Conservation (phyloP, 805 yeast species). For the Maudiozyma serrabonitensis region DNA sequence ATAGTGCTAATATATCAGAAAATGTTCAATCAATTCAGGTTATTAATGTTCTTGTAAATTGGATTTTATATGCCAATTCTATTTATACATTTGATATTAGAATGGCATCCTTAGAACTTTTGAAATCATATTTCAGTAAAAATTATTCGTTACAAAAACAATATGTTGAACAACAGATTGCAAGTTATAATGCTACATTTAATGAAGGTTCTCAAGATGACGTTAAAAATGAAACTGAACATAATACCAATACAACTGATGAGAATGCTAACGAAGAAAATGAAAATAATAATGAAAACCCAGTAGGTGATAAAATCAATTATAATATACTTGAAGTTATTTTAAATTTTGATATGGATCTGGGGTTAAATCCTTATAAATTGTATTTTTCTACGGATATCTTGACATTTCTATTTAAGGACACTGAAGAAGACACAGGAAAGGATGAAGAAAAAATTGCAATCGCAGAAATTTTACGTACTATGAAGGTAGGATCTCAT, state of each 20-base stretch:
- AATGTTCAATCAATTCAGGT: slow-evolving; percentile 49
- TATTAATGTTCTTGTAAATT: slow-evolving; percentile 60
- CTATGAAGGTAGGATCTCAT: slow-evolving; percentile 43
- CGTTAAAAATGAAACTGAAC: neutral
- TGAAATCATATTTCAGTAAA: slow-evolving; percentile 58
- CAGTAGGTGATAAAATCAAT: slow-evolving; percentile 2
- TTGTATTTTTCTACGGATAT: slow-evolving; percentile 74
- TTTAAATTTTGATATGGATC: slow-evolving; percentile 65
- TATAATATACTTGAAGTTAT: slow-evolving; percentile 57
- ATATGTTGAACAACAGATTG: slow-evolving; percentile 60
- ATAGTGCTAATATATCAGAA: slow-evolving; percentile 5
- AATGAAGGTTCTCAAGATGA: slow-evolving; percentile 13
- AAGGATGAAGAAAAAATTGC: slow-evolving; percentile 43
- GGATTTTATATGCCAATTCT: slow-evolving; percentile 74
- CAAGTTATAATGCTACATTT: slow-evolving; percentile 27
- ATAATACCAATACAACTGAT: slow-evolving; percentile 4
- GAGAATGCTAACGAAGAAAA: neutral
- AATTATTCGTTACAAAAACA: slow-evolving; percentile 52
- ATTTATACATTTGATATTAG: slow-evolving; percentile 79
- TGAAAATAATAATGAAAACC: slow-evolving; percentile 27
- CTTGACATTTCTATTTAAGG: slow-evolving; percentile 44
- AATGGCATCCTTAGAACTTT: slow-evolving; percentile 54
- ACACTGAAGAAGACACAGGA: slow-evolving; percentile 5
- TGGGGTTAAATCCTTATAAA: slow-evolving; percentile 74
- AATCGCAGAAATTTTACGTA: slow-evolving; percentile 38